These are phyloP conservation scores for Mucor racemosus DNA, from an alignment of 371 early-diverging fungal species.

Conservation along the genomic window DNA sequence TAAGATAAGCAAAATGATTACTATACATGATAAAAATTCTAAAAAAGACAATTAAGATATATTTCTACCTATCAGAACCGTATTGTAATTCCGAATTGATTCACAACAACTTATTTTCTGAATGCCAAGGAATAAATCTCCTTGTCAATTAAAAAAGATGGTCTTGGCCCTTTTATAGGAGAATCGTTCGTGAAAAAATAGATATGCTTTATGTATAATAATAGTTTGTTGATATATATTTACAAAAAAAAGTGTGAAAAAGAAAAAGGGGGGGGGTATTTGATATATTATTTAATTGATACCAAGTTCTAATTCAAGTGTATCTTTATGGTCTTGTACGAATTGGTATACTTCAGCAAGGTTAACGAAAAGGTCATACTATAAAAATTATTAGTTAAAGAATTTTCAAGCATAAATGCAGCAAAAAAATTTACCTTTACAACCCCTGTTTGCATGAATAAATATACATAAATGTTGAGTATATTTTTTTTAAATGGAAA, in stretches of 20 bases:
- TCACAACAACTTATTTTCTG: background rate
- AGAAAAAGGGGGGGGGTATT: conserved; percentile 15
- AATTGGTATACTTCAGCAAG: conserved; percentile 25
- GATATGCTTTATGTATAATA: conserved; percentile 1
- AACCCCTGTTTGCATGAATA: conserved; percentile 13
- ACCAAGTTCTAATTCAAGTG: conserved; percentile 16
- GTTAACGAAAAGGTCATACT: conserved; percentile 28
- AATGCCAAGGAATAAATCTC: conserved; percentile 3
- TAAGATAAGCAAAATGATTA: too few species aligned
- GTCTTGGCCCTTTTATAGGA: conserved; percentile 4
- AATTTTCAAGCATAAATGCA: background rate
- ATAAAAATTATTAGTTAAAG: background rate
- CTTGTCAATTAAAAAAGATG: conserved; percentile 3
- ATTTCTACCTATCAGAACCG: background rate
- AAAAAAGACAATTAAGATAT: background rate
- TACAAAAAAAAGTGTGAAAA: background rate
- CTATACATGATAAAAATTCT: too few species aligned
- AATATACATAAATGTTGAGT: background rate
- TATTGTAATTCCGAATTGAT: background rate
- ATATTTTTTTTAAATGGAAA: background rate
- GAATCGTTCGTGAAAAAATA: background rate
- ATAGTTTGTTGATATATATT: conserved; percentile 1
- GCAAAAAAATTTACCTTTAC: conserved; percentile 15
- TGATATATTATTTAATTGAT: background rate
- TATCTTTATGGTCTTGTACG: conserved; percentile 21